Percentiles rank a stretch among this genome's conserved stretches.
phyloP scores from a whole-genome alignment of 2,329 filamentous ascomycete species.

The Epichloe uncinata region DNA sequence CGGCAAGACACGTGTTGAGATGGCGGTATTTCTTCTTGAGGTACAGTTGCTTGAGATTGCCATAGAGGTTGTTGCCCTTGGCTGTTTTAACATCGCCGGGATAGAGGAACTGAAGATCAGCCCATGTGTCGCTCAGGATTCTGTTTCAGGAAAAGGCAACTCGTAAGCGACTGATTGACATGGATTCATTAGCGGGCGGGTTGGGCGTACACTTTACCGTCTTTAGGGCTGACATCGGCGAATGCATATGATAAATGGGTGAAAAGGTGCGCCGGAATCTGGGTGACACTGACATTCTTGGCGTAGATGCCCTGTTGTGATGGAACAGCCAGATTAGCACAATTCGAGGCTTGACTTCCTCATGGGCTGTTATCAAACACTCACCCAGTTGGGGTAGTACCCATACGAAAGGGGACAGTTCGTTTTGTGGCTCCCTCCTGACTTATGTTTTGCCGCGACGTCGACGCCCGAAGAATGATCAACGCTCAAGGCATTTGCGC shows the following conservation, averaged over 20 bases:
- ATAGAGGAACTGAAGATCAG: conserved; percentile 53
- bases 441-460: not conserved
- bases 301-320: conserved; percentile 49
- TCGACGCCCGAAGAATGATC: not conserved
- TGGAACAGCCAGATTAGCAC: too few relatives aligned
- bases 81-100: conserved; percentile 42
- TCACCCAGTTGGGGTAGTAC: conserved; percentile 1
- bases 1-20: conserved; percentile 57
- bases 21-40: conserved; percentile 65
- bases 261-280: conserved; percentile 52
- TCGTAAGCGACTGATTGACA: not conserved
- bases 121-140: conserved; percentile 20
- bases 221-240: conserved; percentile 26
- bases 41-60: conserved; percentile 64
- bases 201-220: not conserved
- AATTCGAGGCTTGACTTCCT: too few relatives aligned
- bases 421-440: too few relatives aligned
- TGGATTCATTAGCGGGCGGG: not conserved
- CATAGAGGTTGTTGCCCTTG: conserved; percentile 53
- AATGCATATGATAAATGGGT: conserved; percentile 60
- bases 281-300: conserved; percentile 53
- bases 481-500: not conserved
- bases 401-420: too few relatives aligned
- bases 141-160: not conserved
- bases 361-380: not conserved